Evolutionary conservation across 345 rosid genomes (phyloP), one percentile per base, ranked within the genome.

Genomic region (Boechera stricta): DNA sequence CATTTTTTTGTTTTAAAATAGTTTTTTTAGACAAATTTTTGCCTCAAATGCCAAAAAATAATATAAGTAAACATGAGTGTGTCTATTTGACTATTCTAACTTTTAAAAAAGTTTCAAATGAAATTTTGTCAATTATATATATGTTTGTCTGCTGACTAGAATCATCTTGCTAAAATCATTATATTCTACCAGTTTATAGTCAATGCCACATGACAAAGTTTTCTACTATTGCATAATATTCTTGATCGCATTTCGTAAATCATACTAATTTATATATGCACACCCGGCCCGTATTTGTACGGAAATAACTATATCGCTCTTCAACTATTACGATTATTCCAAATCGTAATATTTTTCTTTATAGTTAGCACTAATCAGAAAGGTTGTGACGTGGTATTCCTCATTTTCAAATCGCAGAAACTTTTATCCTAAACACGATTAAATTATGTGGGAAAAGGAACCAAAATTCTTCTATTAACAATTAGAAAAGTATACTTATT

Each of bases 1-100:
- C 18, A n/a, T 28, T 28, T 28, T 28, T 28, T 0, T 26, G 3
- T 56, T 56, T 13, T 8, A 7, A 0, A n/a, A 35, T 33, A 16
- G 12, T 4, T 1, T 29, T 29, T 21, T 18, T 18, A 44, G 15
- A 44, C 28, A 15, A 13, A 44, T 35, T 29, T 15, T 45, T 31
- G 11, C 12, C 45, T 59, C 5, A 47, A 39, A 39, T 41, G 56
- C 45, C 41, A n/a, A 53, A 64, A 67, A 7, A 29, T 15, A 53
- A 3, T 32, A 42, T 31, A 72, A 48, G 67, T 72, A 35, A 49
- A 62, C 51, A n/a, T 49, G 76, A 62, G 11, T 72, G 60, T 62
- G 76, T 72, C 60, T 72, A 51, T 41, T 61, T 72, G 68, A 72
- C 76, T 49, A 49, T 41, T 61, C 36, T 36, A 36, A 72, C 48